These are phyloP conservation scores for Paracamarosporium sp. DNA, from an alignment of 2,329 filamentous ascomycete species.

Conservation along the genomic window DNA sequence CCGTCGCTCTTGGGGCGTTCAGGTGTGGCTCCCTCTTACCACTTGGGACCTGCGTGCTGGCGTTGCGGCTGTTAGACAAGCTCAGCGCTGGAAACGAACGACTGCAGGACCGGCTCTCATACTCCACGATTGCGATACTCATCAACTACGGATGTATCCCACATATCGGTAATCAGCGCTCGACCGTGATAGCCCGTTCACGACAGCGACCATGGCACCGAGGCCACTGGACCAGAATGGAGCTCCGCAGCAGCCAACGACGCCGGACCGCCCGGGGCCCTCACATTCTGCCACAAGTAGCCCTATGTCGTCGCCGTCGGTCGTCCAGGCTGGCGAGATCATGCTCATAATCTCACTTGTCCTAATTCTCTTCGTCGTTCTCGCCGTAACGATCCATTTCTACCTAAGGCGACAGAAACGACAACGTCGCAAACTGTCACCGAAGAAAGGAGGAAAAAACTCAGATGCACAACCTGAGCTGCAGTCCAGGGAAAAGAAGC, in stretches of 20 bases:
- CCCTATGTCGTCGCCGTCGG: slow-evolving; percentile 8
- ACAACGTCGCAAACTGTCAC: slow-evolving; percentile 5
- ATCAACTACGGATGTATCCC: slow-evolving; percentile 12
- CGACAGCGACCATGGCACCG: slow-evolving; percentile 11
- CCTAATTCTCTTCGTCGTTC: slow-evolving; percentile 23
- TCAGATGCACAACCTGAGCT: slow-evolving; percentile 8
- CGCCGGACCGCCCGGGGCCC: neutral
- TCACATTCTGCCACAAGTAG: neutral
- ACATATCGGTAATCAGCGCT: neutral
- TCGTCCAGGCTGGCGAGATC: slow-evolving; percentile 22
- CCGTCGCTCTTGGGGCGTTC: slow-evolving; percentile 11
- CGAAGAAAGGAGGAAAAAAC: slow-evolving; percentile 9
- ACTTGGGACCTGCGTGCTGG: slow-evolving; percentile 4
- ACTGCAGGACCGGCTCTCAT: neutral
- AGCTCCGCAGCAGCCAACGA: slow-evolving; percentile 4
- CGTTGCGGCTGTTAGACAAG: neutral
- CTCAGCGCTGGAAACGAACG: neutral
- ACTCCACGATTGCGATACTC: neutral
- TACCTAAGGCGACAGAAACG: slow-evolving; percentile 16
- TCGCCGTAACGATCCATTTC: slow-evolving; percentile 17
- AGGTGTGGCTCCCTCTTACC: slow-evolving; percentile 11
- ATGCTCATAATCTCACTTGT: slow-evolving; percentile 27
- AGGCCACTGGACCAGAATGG: slow-evolving; percentile 15
- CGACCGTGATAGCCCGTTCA: slow-evolving; percentile 6
- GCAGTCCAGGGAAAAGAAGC: slow-evolving; percentile 18